Percentiles rank a stretch among this genome's conserved stretches.
Conservation (phyloP, 805 yeast genomes). For the Starmera quercuum region DNA sequence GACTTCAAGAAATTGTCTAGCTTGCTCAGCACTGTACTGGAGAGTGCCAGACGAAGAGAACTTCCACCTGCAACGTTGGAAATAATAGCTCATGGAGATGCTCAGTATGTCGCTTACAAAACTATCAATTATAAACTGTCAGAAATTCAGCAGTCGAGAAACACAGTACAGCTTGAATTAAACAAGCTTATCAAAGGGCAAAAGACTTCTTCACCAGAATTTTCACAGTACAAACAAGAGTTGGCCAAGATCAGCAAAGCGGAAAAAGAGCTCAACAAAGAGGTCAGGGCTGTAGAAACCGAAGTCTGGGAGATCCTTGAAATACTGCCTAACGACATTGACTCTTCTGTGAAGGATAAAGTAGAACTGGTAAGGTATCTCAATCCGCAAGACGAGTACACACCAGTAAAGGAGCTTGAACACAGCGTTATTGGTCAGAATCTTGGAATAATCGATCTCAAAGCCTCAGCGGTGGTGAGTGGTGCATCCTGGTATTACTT, state of each 20-base stretch:
- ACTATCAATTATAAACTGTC: slow-evolving; percentile 15
- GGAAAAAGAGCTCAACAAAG: slow-evolving; percentile 14
- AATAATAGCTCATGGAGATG: slow-evolving; percentile 21
- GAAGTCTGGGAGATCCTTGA: slow-evolving; percentile 34
- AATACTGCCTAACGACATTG: slow-evolving; percentile 56
- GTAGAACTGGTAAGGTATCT: slow-evolving; percentile 44
- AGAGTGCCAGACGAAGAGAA: slow-evolving; percentile 25
- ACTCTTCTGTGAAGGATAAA: slow-evolving; percentile 33
- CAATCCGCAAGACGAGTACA: slow-evolving; percentile 29
- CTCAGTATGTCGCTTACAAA: slow-evolving; percentile 17
- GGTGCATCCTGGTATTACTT: slow-evolving; percentile 86
- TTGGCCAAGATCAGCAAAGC: slow-evolving; percentile 18
- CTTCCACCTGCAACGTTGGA: slow-evolving; percentile 13
- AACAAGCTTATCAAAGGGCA: slow-evolving; percentile 7
- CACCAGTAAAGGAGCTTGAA: slow-evolving; percentile 28
- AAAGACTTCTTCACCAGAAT: not conserved
- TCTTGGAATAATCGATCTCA: slow-evolving; percentile 64
- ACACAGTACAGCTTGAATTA: not conserved
- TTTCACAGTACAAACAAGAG: slow-evolving; percentile 6
- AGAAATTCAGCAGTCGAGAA: slow-evolving; percentile 14
- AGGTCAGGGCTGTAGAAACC: slow-evolving; percentile 23
- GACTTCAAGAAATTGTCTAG: slow-evolving; percentile 25
- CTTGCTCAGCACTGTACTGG: slow-evolving; percentile 19
- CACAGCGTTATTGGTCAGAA: slow-evolving; percentile 67
- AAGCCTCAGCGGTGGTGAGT: slow-evolving; percentile 63